phyloP scores from a whole-genome alignment of 306 rosid species.

The Malus fusca region DNA sequence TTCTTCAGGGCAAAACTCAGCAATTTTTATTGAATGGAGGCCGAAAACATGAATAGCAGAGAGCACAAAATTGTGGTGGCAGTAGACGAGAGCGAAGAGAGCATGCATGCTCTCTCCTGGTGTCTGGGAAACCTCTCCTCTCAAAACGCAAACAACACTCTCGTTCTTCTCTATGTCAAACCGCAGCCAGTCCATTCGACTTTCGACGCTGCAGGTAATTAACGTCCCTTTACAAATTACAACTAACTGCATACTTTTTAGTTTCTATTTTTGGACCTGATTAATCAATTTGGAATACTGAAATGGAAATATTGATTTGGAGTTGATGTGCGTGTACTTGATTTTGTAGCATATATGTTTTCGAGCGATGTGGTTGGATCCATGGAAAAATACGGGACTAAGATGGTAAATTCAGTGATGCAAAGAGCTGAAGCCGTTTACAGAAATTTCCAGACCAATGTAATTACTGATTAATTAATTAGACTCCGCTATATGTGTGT shows the following conservation, averaged over 20 bases:
- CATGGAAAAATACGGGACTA: slow-evolving; percentile 41
- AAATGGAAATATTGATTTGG: neutral
- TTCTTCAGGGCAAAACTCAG: neutral
- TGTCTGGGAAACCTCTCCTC: slow-evolving; percentile 52
- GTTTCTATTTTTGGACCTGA: no score
- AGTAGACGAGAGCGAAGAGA: slow-evolving; percentile 78
- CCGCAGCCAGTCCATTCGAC: slow-evolving; percentile 53
- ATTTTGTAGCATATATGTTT: slow-evolving; percentile 46
- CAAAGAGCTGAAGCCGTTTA: slow-evolving; percentile 56
- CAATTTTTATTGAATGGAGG: neutral
- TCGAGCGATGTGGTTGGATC: slow-evolving; percentile 39
- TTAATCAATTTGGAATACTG: neutral
- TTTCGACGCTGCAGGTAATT: slow-evolving; percentile 54
- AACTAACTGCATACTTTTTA: no score
- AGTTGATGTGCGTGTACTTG: neutral
- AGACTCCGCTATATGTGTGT: neutral
- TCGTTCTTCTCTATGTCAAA: slow-evolving; percentile 66
- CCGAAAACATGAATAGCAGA: slow-evolving; percentile 21
- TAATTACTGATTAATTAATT: neutral
- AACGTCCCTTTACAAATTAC: neutral
- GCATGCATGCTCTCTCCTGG: slow-evolving; percentile 75
- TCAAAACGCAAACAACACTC: slow-evolving; percentile 20
- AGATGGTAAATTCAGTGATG: slow-evolving; percentile 65
- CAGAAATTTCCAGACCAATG: slow-evolving; percentile 26
- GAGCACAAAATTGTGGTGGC: slow-evolving; percentile 59